Conservation (phyloP, 2,329 filamentous ascomycete genomes). For the Penicillium paneum region DNA sequence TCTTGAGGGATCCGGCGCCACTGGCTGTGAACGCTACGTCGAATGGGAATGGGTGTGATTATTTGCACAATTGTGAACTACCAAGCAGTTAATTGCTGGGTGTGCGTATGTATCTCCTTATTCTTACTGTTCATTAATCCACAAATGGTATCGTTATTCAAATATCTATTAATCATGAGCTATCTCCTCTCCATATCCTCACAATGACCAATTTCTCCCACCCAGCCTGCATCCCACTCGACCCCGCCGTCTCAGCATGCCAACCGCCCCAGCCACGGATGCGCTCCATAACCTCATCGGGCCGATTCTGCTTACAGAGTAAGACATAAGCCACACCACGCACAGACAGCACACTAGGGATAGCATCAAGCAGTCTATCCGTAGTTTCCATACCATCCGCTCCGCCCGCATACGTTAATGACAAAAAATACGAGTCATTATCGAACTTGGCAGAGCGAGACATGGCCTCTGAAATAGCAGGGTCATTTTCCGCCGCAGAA, state of each 20-base stretch:
- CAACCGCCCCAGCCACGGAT: constrained; percentile 63
- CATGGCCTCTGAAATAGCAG: constrained; percentile 27
- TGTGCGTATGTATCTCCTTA: not conserved
- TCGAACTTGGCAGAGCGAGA: constrained; percentile 57
- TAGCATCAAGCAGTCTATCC: constrained; percentile 66
- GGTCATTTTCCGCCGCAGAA: constrained; percentile 18
- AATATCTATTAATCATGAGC: not conserved
- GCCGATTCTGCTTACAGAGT: constrained; percentile 86
- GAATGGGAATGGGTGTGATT: not conserved
- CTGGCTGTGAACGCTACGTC: not conserved
- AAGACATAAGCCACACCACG: constrained; percentile 84
- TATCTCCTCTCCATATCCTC: constrained; percentile 66
- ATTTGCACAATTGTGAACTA: not conserved
- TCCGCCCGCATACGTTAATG: constrained; percentile 85
- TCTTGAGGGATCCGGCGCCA: not conserved
- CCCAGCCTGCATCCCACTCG: constrained; percentile 81
- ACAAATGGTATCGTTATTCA: constrained; percentile 1
- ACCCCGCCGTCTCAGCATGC: constrained; percentile 73
- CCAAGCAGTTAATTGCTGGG: not conserved
- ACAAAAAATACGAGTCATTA: constrained; percentile 76
- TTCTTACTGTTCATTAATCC: not conserved
- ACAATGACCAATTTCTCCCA: constrained; percentile 94
- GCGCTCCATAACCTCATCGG: constrained; percentile 65
- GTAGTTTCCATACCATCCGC: constrained; percentile 92
- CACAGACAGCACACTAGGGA: constrained; percentile 62